Conservation (phyloP, 2,329 filamentous ascomycete genomes). For the Sporothrix protearum region DNA sequence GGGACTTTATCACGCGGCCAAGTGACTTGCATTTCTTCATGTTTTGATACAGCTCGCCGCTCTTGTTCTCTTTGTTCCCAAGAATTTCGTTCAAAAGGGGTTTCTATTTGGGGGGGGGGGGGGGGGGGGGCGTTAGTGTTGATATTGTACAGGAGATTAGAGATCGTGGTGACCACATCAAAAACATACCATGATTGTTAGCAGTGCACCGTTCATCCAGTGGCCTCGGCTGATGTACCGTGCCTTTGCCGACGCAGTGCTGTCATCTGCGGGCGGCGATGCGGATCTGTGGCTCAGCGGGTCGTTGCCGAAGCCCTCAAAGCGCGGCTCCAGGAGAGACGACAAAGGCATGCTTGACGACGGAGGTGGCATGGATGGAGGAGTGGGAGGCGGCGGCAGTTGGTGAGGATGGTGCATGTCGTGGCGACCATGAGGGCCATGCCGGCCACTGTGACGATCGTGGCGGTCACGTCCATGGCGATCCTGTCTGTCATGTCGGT, state of each 20-base stretch:
- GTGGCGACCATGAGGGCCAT: not conserved
- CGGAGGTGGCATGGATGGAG: slow-evolving; percentile 8
- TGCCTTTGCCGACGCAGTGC: slow-evolving; percentile 40
- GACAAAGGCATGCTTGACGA: slow-evolving; percentile 3
- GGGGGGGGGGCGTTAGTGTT: no score
- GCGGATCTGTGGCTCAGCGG: not conserved
- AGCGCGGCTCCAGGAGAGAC: slow-evolving; percentile 8
- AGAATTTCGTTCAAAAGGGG: slow-evolving; percentile 45
- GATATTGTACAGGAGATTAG: no score
- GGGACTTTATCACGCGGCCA: slow-evolving; percentile 50
- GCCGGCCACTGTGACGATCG: not conserved
- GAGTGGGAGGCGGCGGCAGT: slow-evolving; percentile 1
- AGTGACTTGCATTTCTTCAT: slow-evolving; percentile 53
- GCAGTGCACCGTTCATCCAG: slow-evolving; percentile 46
- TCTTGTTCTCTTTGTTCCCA: slow-evolving; percentile 38
- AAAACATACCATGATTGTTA: slow-evolving; percentile 44
- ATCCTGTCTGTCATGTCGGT: not conserved
- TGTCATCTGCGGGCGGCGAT: slow-evolving; percentile 1
- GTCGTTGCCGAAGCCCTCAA: slow-evolving; percentile 7
- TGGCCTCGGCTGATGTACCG: slow-evolving; percentile 56
- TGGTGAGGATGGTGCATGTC: slow-evolving; percentile 11
- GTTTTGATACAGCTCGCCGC: slow-evolving; percentile 34
- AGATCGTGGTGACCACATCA: no score
- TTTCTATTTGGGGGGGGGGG: no score
- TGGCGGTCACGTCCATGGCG: not conserved